These are phyloP conservation scores for Fragilaria crotonensis DNA, from an alignment of 108 stramenopile species.

Conservation along the genomic window DNA sequence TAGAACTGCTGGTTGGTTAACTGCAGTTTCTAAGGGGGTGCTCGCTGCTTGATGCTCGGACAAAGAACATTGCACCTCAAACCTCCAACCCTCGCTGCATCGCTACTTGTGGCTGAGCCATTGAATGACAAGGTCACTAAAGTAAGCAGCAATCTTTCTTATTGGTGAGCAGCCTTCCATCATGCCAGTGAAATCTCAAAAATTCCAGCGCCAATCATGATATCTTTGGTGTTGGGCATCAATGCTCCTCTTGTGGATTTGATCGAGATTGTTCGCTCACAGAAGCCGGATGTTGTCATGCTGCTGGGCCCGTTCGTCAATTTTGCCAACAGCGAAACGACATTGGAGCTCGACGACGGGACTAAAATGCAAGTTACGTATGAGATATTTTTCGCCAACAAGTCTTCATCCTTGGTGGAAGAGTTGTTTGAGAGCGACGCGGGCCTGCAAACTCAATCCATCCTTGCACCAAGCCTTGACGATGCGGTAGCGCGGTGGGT, in stretches of 20 bases:
- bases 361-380: constrained; percentile 47
- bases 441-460: constrained; percentile 73
- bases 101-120: constrained; percentile 90
- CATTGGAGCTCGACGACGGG: constrained; percentile 46
- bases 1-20: no score
- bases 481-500: constrained; percentile 90
- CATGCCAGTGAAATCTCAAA: constrained; percentile 81
- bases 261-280: constrained; percentile 37
- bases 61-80: no score
- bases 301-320: constrained; percentile 96
- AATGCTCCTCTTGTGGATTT: constrained; percentile 86
- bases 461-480: constrained; percentile 88
- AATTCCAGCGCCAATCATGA: no score
- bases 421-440: constrained; percentile 39
- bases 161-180: constrained; percentile 50
- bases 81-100: constrained; percentile 86
- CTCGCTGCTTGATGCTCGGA: no score
- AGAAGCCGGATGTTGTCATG: constrained; percentile 86
- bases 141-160: constrained; percentile 60
- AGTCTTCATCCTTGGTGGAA: constrained; percentile 45
- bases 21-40: no score
- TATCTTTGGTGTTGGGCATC: no score
- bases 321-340: constrained; percentile 32
- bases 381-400: constrained; percentile 73
- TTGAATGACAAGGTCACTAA: constrained; percentile 77